Evolutionary conservation across 2,329 filamentous ascomycete genomes (phyloP), one percentile per base, ranked within the genome.

Genomic region (Amphichorda felina): DNA sequence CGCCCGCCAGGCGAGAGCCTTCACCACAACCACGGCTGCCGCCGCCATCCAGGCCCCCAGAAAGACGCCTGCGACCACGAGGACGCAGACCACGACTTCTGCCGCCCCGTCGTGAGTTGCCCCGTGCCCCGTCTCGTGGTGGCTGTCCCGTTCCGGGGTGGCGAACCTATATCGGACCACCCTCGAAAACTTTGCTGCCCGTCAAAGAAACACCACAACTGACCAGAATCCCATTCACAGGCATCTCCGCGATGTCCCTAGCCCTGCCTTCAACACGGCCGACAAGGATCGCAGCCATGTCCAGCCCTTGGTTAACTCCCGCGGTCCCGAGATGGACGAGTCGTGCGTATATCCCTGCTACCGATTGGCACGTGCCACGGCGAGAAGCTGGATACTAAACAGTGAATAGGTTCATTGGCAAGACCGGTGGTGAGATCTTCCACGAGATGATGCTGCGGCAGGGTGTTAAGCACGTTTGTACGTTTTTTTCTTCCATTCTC

Each of bases 401-500:
- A 8, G 25, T 10, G 4, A 17, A 6, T 45, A 85, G 80, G 41
- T 94, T 96, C 60, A 86, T 96, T 53, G 89, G 89, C 43, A 89
- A 88, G 71, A 94, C 78, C 34, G 89, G 91, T 54, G 91, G 91
- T 54, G 81, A 95, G 61, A 95, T 96, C 49, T 94, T 96, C 62
- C 88, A 96, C 60, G 89, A 96, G 64, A 96, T 96, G 89, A 95
- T 98, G 88, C 71, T 94, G 42, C 74, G 89, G 53, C 83, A 89
- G 49, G 75, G 70, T 48, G 89, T 98, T 38, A 91, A 95, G 66
- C 86, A 95, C 59, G 75, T 96, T 53, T 96, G 86, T 94, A 70
- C 55, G 85, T 79, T 43, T 47, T 37, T 38, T 33, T 26, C n/a
- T n/a, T n/a, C n/a, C n/a, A n/a, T n/a, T n/a, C n/a, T n/a, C n/a